Percentiles rank a stretch among this genome's conserved stretches.
Evolutionary conservation across 495 filamentous ascomycete species (phyloP).

Genomic region (Penicillium herquei): DNA sequence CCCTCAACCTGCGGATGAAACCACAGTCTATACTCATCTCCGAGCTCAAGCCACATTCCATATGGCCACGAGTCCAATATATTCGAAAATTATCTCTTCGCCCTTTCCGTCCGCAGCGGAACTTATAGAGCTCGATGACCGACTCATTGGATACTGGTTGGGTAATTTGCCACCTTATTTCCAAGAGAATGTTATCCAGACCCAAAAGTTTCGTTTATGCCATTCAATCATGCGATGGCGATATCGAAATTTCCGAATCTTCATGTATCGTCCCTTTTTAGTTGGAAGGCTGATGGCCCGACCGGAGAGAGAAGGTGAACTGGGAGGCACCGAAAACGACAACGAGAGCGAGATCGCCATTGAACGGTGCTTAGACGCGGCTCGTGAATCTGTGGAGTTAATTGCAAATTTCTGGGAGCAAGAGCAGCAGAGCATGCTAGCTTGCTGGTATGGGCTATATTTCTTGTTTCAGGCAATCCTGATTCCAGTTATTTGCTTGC

Average conservation of each 20-base stretch:
- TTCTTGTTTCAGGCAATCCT: constrained; percentile 21
- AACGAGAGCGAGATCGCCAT: constrained; percentile 7
- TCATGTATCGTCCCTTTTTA: constrained; percentile 22
- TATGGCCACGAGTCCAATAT: constrained; percentile 13
- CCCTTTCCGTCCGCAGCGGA: constrained; percentile 16
- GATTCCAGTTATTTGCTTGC: constrained; percentile 21
- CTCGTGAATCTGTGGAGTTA: constrained; percentile 14
- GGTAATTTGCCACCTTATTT: constrained; percentile 8
- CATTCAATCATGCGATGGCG: constrained; percentile 20
- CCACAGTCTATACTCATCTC: constrained; percentile 19
- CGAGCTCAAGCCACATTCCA: constrained; percentile 18
- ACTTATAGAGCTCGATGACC: constrained; percentile 16
- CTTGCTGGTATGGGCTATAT: constrained; percentile 24
- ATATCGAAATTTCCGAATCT: constrained; percentile 21
- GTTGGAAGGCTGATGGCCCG: constrained; percentile 14
- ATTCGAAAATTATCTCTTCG: constrained; percentile 20
- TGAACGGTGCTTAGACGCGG: constrained; percentile 16
- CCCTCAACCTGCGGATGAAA: constrained; percentile 8
- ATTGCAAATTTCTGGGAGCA: constrained; percentile 16
- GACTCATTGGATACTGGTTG: constrained; percentile 16
- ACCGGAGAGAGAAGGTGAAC: background rate
- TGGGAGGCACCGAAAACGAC: background rate
- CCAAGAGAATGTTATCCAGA: constrained; percentile 10
- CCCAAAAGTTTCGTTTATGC: constrained; percentile 11
- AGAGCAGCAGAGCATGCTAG: constrained; percentile 14